These are phyloP conservation scores for Echria macrotheca DNA, from an alignment of 495 filamentous ascomycete species.

Conservation along the genomic window DNA sequence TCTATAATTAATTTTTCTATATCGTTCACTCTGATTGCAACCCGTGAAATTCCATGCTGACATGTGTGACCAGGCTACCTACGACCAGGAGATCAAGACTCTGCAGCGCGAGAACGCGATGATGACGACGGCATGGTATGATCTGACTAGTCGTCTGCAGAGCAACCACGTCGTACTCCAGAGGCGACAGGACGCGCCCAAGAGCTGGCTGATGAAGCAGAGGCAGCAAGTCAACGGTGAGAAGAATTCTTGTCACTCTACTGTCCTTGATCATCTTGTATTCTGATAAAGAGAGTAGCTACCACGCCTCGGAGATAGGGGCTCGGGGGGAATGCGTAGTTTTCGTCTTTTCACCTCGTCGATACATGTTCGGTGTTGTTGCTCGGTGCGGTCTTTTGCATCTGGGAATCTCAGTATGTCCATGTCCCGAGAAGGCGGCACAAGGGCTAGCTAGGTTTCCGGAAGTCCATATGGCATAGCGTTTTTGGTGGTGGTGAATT, in stretches of 20 bases:
- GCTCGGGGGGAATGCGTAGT: constrained; percentile 22
- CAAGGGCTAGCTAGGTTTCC: no score
- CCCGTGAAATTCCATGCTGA: no score
- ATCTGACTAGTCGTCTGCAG: constrained; percentile 76
- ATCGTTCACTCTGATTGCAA: no score
- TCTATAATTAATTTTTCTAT: no score
- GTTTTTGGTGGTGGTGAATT: neutral
- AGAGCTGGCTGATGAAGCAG: constrained; percentile 89
- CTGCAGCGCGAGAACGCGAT: constrained; percentile 77
- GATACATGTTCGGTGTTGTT: constrained; percentile 2
- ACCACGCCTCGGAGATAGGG: constrained; percentile 47
- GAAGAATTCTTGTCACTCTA: no score
- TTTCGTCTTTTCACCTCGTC: constrained; percentile 5
- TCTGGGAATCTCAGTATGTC: no score
- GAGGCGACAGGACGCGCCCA: constrained; percentile 68
- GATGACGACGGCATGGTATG: constrained; percentile 89
- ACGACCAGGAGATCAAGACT: constrained; percentile 60
- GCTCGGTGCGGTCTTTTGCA: neutral
- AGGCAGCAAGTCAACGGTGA: constrained; percentile 62
- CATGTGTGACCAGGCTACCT: constrained; percentile 49
- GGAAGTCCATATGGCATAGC: neutral
- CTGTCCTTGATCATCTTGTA: neutral
- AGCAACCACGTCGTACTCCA: constrained; percentile 79
- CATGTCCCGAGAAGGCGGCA: no score
- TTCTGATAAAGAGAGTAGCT: constrained; percentile 11